These are phyloP conservation scores for Marasmius fiardii DNA, from an alignment of 1,284 basidiomycete genomes.

Conservation along the genomic window DNA sequence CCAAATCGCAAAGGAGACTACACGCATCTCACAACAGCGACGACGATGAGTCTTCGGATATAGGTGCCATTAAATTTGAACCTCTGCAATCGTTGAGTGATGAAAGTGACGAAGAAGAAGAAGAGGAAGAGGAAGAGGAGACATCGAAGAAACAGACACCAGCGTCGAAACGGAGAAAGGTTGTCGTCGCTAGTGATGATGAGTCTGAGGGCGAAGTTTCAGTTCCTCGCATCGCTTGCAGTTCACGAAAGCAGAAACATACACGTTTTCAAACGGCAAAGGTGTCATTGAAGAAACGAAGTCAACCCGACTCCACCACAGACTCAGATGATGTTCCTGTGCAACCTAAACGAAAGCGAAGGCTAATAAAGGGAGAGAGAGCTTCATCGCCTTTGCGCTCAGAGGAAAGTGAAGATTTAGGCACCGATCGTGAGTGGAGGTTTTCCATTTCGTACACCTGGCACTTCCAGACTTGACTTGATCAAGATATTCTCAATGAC, in stretches of 20 bases:
- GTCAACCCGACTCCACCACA: background rate
- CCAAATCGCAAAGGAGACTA: background rate
- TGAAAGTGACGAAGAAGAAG: constrained; percentile 28
- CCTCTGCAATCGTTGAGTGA: constrained; percentile 19
- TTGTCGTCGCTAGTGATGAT: constrained; percentile 23
- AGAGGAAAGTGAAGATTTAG: constrained; percentile 55
- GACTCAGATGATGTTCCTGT: constrained; percentile 17
- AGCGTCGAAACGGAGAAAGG: constrained; percentile 24
- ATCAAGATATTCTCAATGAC: constrained; percentile 55
- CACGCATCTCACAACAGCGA: background rate
- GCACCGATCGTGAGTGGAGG: constrained; percentile 46
- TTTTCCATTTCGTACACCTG: background rate
- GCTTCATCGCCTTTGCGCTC: constrained; percentile 37
- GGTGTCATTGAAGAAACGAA: background rate
- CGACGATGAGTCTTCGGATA: constrained; percentile 31
- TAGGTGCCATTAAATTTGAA: constrained; percentile 49
- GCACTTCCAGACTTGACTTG: constrained; percentile 1
- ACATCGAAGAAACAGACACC: constrained; percentile 23
- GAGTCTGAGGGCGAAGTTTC: background rate
- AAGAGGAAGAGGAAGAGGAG: constrained; percentile 31
- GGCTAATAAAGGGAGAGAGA: constrained; percentile 45
- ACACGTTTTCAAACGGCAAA: constrained; percentile 26
- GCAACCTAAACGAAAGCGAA: constrained; percentile 32
- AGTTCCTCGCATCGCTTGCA: no score
- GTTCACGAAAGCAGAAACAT: constrained; percentile 17